Percentiles rank a stretch among this genome's conserved stretches.
Conservation (phyloP, 805 yeast species). For the Candida hungchunana region DNA sequence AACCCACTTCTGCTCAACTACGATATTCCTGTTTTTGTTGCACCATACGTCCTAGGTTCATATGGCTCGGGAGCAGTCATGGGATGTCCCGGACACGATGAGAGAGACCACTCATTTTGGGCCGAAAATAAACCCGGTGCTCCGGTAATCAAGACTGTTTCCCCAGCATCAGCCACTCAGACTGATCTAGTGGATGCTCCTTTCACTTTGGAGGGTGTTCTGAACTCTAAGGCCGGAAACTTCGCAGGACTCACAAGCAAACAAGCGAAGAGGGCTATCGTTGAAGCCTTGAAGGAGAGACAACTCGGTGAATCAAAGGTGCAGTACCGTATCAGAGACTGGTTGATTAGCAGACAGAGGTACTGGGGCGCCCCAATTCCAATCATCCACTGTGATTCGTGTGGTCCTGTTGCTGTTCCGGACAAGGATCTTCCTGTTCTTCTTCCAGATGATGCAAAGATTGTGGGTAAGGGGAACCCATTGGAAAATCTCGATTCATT, state of each 20-base stretch:
- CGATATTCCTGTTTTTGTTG: constrained; percentile 72
- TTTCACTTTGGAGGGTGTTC: constrained; percentile 41
- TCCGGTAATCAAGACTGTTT: constrained; percentile 17
- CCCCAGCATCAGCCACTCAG: constrained; percentile 13
- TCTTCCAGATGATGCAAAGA: constrained; percentile 56
- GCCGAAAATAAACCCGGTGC: constrained; percentile 45
- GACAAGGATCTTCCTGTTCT: constrained; percentile 78
- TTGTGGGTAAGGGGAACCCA: constrained; percentile 59
- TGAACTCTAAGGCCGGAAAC: constrained; percentile 44
- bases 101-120: constrained; percentile 84
- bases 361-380: constrained; percentile 99
- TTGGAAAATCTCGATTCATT: constrained; percentile 63
- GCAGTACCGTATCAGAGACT: constrained; percentile 74
- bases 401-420: constrained; percentile 94
- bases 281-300: constrained; percentile 34
- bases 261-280: constrained; percentile 50
- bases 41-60: constrained; percentile 81
- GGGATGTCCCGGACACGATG: constrained; percentile 97
- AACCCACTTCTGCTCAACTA: constrained; percentile 54
- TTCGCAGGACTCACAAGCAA: constrained; percentile 45
- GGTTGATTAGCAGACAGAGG: constrained; percentile 92
- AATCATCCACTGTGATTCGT: constrained; percentile 75
- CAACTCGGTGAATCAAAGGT: constrained; percentile 44
- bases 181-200: constrained; percentile 26
- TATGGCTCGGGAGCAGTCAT: constrained; percentile 95